phyloP scores from a whole-genome alignment of 805 yeast species.

The Cyberlindnera americana region DNA sequence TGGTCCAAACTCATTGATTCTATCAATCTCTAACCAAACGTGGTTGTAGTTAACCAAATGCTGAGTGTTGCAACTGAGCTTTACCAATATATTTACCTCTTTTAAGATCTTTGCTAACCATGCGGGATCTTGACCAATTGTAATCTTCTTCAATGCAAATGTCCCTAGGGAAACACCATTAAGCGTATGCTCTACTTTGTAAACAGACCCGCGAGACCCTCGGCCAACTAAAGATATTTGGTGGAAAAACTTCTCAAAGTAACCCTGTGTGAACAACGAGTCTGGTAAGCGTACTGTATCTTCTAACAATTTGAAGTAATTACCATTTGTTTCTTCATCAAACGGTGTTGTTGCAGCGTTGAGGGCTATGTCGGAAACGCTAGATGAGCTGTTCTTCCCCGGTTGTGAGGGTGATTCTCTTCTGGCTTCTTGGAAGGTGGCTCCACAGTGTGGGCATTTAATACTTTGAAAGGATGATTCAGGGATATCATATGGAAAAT shows the following conservation, averaged over 20 bases:
- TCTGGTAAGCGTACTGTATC: constrained; percentile 35
- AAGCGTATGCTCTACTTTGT: constrained; percentile 77
- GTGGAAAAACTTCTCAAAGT: constrained; percentile 68
- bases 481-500: neutral
- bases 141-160: constrained; percentile 81
- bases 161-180: constrained; percentile 69
- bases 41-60: constrained; percentile 84
- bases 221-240: constrained; percentile 62
- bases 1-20: constrained; percentile 50
- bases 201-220: constrained; percentile 84
- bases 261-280: constrained; percentile 75
- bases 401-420: too few relatives aligned
- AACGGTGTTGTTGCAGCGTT: neutral
- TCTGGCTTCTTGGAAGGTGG: constrained; percentile 4
- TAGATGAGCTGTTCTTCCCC: too few relatives aligned
- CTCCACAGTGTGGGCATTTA: constrained; percentile 19
- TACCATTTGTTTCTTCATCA: constrained; percentile 7
- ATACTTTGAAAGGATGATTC: neutral
- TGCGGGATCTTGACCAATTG: constrained; percentile 73
- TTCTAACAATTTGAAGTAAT: constrained; percentile 24
- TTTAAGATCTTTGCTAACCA: constrained; percentile 67
- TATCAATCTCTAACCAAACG: constrained; percentile 81
- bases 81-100: constrained; percentile 71
- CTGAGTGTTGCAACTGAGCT: constrained; percentile 42
- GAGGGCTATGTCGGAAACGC: neutral